Evolutionary conservation across 1,284 basidiomycete species (phyloP), one percentile per base, ranked within the genome.

Genomic region (Cutaneotrichosporon daszewskae): DNA sequence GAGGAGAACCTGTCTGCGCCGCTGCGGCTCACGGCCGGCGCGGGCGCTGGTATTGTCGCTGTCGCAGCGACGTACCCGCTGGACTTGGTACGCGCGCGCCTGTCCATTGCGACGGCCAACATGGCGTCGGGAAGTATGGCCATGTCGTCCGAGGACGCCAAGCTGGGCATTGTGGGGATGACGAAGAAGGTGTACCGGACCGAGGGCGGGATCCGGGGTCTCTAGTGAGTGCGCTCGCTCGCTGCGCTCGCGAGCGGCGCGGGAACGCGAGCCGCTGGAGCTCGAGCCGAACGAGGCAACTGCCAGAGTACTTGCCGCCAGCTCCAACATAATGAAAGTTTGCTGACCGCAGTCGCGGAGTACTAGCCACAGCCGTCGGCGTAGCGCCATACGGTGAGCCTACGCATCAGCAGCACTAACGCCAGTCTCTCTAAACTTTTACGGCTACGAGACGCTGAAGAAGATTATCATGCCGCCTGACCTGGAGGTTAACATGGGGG

Each of bases 371-470:
- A 0, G 85, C 87, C 2, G 77, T 87, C 40, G 91, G 91, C 2
- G 90, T 96, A 19, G 91, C 91, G 16, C 91, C 91, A 1, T 95
- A 94, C 63, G n/a, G n/a, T n/a, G n/a, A n/a, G n/a, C n/a, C n/a
- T n/a, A n/a, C n/a, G n/a, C n/a, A n/a, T n/a, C n/a, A n/a, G n/a
- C n/a, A n/a, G n/a, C n/a, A n/a, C n/a, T n/a, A n/a, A n/a, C n/a
- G n/a, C n/a, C n/a, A n/a, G 89, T 72, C 23, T 69, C 68, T 6
- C 66, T 72, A 42, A 72, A 72, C 47, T 72, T 72, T 45, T 68
- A 65, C 54, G 60, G 64, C 35, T 69, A 71, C 54, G 66, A 68
- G 41, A 53, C 51, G 56, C 55, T 62, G 35, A 64, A 60, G 57
- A 35, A 43, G 22, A 24, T 53, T 23, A 49, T 68, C 36, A 48